phyloP scores from a whole-genome alignment of 2,329 filamentous ascomycete genomes.

The Colletotrichum cordylinicola region DNA sequence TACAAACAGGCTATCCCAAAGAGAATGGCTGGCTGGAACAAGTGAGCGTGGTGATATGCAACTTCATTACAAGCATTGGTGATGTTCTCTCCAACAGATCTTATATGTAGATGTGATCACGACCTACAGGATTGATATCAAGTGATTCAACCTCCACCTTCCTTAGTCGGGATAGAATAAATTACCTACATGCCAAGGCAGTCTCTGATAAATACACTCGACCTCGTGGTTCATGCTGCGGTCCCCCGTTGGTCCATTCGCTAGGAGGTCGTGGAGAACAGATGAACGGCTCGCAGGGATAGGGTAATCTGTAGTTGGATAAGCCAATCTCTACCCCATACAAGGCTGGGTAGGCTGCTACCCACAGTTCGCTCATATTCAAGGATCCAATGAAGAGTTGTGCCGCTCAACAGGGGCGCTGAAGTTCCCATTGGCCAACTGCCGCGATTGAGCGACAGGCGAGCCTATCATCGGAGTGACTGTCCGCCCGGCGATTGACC shows the following conservation, averaged over 20 bases:
- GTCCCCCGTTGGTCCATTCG: neutral
- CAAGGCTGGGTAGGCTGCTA: neutral
- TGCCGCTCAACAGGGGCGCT: neutral
- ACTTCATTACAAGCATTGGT: neutral
- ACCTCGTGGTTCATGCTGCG: neutral
- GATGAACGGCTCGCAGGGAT: neutral
- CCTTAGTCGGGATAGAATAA: neutral
- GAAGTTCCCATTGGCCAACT: neutral
- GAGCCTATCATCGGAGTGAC: neutral
- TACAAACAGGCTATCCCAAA: neutral
- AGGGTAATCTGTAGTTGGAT: neutral
- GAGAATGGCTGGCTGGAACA: neutral
- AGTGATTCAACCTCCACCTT: neutral
- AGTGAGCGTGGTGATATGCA: neutral
- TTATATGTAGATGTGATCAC: neutral
- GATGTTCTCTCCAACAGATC: neutral
- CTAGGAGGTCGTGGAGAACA: neutral
- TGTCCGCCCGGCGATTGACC: neutral
- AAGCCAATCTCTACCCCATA: neutral
- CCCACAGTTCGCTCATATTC: neutral
- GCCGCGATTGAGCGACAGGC: neutral
- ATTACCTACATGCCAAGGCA: neutral
- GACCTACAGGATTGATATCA: neutral
- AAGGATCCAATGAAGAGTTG: neutral
- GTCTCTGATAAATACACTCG: neutral